Percentiles rank a stretch among this genome's conserved stretches.
Conservation (phyloP, 1,284 basidiomycete genomes). For the Amylostereum areolatum region DNA sequence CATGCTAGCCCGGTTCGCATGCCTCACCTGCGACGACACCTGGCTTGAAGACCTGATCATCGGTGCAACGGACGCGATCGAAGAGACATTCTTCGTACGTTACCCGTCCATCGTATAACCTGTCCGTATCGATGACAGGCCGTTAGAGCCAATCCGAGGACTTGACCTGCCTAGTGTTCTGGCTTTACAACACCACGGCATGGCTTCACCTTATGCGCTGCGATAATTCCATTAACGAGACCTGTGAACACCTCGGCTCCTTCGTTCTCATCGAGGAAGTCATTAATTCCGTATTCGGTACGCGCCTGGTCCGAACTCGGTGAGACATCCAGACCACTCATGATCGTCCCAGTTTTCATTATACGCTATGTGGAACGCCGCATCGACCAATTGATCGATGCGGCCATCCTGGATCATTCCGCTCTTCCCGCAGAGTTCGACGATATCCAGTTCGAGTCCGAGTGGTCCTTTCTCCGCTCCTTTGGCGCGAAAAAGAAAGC, state of each 20-base stretch:
- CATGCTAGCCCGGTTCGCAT: conserved; percentile 84
- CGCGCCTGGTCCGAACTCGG: conserved; percentile 13
- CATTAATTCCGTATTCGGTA: conserved; percentile 91
- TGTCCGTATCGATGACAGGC: conserved; percentile 6
- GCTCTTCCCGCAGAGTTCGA: conserved; percentile 76
- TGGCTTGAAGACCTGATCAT: conserved; percentile 92
- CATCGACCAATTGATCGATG: conserved; percentile 84
- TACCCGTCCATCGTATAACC: conserved; percentile 4
- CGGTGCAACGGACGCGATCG: conserved; percentile 87
- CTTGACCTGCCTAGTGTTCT: conserved; percentile 84
- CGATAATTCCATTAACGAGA: conserved; percentile 68
- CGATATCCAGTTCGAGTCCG: conserved; percentile 88
- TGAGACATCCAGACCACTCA: conserved; percentile 1
- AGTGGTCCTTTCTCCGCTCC: conserved; percentile 87
- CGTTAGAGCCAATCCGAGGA: conserved; percentile 76
- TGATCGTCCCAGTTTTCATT: conserved; percentile 69
- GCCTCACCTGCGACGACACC: conserved; percentile 75
- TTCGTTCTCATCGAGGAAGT: conserved; percentile 82
- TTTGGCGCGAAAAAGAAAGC: conserved; percentile 67
- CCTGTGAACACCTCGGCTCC: conserved; percentile 76
- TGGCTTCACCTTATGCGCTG: conserved; percentile 89
- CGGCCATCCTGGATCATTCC: conserved; percentile 80
- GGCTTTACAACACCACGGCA: conserved; percentile 88
- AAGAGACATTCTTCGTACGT: conserved; percentile 83
- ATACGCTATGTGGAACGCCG: conserved; percentile 88